phyloP scores from a whole-genome alignment of 768 basidiomycete genomes.

The Leucocoprinus birnbaumii region DNA sequence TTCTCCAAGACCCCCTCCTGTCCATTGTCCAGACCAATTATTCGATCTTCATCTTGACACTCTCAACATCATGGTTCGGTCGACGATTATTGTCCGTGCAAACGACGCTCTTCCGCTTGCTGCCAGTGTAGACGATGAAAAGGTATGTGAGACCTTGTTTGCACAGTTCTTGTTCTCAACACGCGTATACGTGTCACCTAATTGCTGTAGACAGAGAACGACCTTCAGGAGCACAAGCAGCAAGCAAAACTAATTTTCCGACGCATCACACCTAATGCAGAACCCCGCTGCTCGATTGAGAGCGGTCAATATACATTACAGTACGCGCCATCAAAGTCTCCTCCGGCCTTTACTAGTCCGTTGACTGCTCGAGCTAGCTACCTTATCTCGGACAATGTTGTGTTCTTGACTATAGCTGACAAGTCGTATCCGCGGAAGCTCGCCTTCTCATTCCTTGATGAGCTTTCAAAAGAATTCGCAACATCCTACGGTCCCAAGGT shows the following conservation, averaged over 20 bases:
- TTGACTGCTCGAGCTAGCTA: constrained; percentile 55
- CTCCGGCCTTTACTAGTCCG: background rate
- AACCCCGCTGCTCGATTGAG: constrained; percentile 96
- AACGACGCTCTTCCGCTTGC: constrained; percentile 88
- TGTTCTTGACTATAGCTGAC: constrained; percentile 93
- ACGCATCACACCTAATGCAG: constrained; percentile 89
- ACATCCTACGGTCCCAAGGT: constrained; percentile 92
- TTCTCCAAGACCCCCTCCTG: background rate
- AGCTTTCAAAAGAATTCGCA: constrained; percentile 94
- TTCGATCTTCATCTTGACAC: constrained; percentile 8
- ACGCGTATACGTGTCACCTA: constrained; percentile 23
- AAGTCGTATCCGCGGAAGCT: constrained; percentile 97
- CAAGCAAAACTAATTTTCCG: constrained; percentile 97
- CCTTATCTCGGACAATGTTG: constrained; percentile 90
- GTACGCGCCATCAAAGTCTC: constrained; percentile 41
- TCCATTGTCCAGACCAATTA: background rate
- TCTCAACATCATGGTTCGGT: constrained; percentile 65
- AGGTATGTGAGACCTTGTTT: constrained; percentile 45
- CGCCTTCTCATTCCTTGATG: constrained; percentile 96
- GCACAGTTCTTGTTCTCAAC: constrained; percentile 15
- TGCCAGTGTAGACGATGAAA: constrained; percentile 96
- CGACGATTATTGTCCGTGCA: constrained; percentile 83
- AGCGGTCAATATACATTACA: constrained; percentile 94
- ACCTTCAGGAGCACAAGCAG: constrained; percentile 96
- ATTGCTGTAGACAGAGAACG: constrained; percentile 76